phyloP scores from a whole-genome alignment of 2,329 filamentous ascomycete species.

The Alternaria sp. region DNA sequence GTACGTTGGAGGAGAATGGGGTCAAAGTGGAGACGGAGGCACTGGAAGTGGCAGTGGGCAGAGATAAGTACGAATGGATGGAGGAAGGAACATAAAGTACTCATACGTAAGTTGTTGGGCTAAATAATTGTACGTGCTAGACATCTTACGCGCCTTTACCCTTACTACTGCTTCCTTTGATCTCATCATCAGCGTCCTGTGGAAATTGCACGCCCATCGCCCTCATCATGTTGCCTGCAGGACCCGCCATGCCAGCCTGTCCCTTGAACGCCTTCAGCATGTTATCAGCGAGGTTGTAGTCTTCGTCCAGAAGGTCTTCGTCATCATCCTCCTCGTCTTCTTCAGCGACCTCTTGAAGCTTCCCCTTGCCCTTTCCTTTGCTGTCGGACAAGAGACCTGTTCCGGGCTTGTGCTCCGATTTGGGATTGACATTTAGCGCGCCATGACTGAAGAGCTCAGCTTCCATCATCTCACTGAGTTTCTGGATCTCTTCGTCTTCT shows the following conservation, averaged over 20 bases:
- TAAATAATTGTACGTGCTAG: neutral
- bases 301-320: constrained; percentile 68
- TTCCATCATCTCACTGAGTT: constrained; percentile 73
- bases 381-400: constrained; percentile 4
- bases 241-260: constrained; percentile 84
- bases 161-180: constrained; percentile 1
- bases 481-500: constrained; percentile 65
- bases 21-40: neutral
- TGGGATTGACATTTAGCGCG: constrained; percentile 60
- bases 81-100: neutral
- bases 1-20: neutral
- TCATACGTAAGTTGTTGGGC: neutral
- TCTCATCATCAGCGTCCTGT: constrained; percentile 71
- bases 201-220: constrained; percentile 86
- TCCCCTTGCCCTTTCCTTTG: constrained; percentile 22
- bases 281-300: constrained; percentile 89
- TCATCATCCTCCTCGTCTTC: constrained; percentile 57
- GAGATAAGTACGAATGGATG: neutral
- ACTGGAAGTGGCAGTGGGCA: neutral
- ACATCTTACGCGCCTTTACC: neutral
- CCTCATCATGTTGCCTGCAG: constrained; percentile 83
- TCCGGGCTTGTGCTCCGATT: constrained; percentile 17
- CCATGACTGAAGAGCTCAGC: constrained; percentile 73
- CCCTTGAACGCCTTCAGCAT: constrained; percentile 91
- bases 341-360: constrained; percentile 20